phyloP scores from a whole-genome alignment of 164 flowering plant genomes.

The Nymphaea thermarum region DNA sequence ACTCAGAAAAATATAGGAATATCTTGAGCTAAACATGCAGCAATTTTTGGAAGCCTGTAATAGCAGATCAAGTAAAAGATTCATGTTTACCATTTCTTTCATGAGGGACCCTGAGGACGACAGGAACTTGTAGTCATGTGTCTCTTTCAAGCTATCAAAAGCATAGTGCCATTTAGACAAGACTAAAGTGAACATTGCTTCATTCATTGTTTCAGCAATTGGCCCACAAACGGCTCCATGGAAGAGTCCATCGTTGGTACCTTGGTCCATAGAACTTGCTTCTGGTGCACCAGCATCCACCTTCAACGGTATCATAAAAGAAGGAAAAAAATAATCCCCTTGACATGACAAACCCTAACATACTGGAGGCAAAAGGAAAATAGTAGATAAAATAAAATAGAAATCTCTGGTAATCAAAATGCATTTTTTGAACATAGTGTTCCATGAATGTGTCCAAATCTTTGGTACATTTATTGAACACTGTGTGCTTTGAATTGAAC shows the following conservation, averaged over 20 bases:
- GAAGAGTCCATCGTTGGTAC: constrained; percentile 39
- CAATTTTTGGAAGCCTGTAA: no score
- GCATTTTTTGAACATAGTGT: no score
- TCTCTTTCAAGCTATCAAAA: constrained; percentile 81
- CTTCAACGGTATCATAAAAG: constrained; percentile 20
- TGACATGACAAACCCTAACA: no score
- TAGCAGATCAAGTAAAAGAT: no score
- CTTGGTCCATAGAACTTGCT: constrained; percentile 9
- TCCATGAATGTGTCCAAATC: no score
- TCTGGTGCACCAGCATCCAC: constrained; percentile 18
- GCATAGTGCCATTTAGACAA: constrained; percentile 70
- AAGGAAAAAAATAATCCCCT: no score
- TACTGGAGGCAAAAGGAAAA: neutral
- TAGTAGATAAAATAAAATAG: neutral
- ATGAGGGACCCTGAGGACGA: constrained; percentile 76
- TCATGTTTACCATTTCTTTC: constrained; percentile 61
- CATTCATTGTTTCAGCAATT: constrained; percentile 81
- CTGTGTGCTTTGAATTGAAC: no score
- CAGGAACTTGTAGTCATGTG: constrained; percentile 60
- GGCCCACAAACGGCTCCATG: constrained; percentile 82
- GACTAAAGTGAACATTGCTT: constrained; percentile 70
- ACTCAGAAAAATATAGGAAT: no score
- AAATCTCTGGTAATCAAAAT: neutral
- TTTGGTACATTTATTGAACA: no score
- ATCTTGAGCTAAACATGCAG: no score